phyloP scores from a whole-genome alignment of 768 basidiomycete genomes.

The Lentinula aciculospora region DNA sequence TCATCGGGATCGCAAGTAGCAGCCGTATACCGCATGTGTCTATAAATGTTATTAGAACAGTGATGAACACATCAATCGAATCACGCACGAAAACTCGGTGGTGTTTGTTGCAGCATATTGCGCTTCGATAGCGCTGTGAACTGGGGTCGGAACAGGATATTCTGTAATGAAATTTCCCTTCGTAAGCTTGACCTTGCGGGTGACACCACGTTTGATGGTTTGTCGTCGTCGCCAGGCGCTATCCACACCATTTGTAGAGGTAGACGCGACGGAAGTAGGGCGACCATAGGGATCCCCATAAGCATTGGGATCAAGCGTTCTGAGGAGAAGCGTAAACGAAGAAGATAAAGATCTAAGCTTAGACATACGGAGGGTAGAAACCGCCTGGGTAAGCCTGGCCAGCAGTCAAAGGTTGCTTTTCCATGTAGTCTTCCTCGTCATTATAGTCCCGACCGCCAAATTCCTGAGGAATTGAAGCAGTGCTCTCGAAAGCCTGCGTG shows the following conservation, averaged over 20 bases:
- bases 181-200: conserved; percentile 68
- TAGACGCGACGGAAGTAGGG: conserved; percentile 46
- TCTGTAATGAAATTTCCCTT: conserved; percentile 72
- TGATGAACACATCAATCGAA: not conserved
- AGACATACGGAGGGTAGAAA: conserved; percentile 73
- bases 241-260: conserved; percentile 51
- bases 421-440: conserved; percentile 65
- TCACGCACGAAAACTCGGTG: conserved; percentile 67
- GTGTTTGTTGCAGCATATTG: conserved; percentile 51
- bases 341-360: not conserved
- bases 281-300: conserved; percentile 67
- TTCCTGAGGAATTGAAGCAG: conserved; percentile 47
- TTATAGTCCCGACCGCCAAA: conserved; percentile 39
- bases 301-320: conserved; percentile 40
- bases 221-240: conserved; percentile 61
- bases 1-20: conserved; percentile 91
- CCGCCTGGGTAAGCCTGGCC: conserved; percentile 52
- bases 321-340: conserved; percentile 9
- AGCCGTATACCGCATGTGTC: conserved; percentile 92
- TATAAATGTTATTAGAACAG: conserved; percentile 17
- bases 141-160: conserved; percentile 61
- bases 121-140: conserved; percentile 58
- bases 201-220: conserved; percentile 68
- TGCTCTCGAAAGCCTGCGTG: conserved; percentile 52
- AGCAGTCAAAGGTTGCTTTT: conserved; percentile 71